Conservation (phyloP, 345 rosid species). For the Cardamine resedifolia region DNA sequence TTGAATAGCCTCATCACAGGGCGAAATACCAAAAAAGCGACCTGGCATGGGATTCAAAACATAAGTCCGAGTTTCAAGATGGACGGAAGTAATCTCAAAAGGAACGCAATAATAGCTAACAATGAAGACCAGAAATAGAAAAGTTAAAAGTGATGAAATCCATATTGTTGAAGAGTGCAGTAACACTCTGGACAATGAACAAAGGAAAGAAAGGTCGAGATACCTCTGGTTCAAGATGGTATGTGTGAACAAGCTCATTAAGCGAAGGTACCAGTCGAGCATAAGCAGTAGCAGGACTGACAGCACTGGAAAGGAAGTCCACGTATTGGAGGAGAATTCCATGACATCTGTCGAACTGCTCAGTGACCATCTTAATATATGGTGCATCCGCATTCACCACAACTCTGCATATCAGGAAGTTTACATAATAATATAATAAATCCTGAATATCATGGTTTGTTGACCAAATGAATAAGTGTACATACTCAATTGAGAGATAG, state of each 20-base stretch:
- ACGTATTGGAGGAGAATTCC: slow-evolving; percentile 99
- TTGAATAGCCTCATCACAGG: slow-evolving; percentile 97
- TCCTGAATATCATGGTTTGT: slow-evolving; percentile 1
- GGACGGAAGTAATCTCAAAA: not conserved
- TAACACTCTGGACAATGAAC: slow-evolving; percentile 15
- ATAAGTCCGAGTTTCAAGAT: slow-evolving; percentile 17
- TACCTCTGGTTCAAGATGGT: slow-evolving; percentile 99
- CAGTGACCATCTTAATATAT: slow-evolving; percentile 98
- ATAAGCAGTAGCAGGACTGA: slow-evolving; percentile 74
- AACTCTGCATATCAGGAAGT: slow-evolving; percentile 61
- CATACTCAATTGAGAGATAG: slow-evolving; percentile 19
- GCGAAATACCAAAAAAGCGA: slow-evolving; percentile 92
- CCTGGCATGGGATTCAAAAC: slow-evolving; percentile 50
- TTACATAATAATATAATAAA: slow-evolving; percentile 17
- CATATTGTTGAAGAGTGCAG: slow-evolving; percentile 13
- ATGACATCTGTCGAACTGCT: slow-evolving; percentile 97
- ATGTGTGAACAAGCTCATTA: slow-evolving; percentile 76
- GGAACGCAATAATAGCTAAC: not conserved
- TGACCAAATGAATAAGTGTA: slow-evolving; percentile 10
- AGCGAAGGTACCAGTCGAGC: slow-evolving; percentile 85
- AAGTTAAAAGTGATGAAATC: slow-evolving; percentile 8
- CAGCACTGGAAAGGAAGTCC: slow-evolving; percentile 85
- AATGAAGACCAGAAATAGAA: slow-evolving; percentile 16
- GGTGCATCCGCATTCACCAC: slow-evolving; percentile 92
- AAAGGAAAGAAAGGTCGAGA: slow-evolving; percentile 29